Evolutionary conservation across 2,329 filamentous ascomycete species (phyloP).

Genomic region (Alternaria consortialis): DNA sequence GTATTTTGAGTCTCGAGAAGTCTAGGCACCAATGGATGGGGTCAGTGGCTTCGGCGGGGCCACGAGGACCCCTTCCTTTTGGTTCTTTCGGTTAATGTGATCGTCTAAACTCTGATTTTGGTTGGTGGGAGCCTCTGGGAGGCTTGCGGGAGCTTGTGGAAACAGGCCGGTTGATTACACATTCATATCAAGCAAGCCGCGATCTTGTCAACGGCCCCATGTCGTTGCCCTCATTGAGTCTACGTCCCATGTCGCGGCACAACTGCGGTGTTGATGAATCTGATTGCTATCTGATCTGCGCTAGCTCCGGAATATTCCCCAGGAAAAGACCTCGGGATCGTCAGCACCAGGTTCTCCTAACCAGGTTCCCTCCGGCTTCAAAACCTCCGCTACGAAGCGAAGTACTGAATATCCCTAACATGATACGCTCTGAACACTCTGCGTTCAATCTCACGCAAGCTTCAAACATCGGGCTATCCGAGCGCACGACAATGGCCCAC

Average conservation of each 20-base stretch:
- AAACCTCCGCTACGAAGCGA: constrained; percentile 6
- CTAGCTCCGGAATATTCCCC: constrained; percentile 1
- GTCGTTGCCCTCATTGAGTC: background rate
- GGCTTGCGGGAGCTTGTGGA: constrained; percentile 4
- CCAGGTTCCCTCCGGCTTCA: background rate
- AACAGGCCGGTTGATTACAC: constrained; percentile 6
- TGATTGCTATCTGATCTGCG: constrained; percentile 3
- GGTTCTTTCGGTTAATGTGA: constrained; percentile 16
- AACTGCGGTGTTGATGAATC: background rate
- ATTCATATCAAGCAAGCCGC: background rate
- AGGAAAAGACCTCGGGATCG: background rate
- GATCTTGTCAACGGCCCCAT: background rate
- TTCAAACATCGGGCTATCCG: constrained; percentile 11
- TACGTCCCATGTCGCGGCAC: background rate
- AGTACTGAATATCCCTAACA: constrained; percentile 4
- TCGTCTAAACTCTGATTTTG: constrained; percentile 2
- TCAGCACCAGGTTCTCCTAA: constrained; percentile 10
- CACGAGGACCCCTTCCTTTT: constrained; percentile 4
- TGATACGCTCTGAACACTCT: constrained; percentile 11
- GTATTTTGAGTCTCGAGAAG: constrained; percentile 1
- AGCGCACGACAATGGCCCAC: constrained; percentile 7
- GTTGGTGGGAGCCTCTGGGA: background rate
- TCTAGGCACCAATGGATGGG: constrained; percentile 11
- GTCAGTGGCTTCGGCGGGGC: constrained; percentile 15
- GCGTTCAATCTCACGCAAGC: constrained; percentile 2